phyloP scores from a whole-genome alignment of 2,329 filamentous ascomycete species.

The Arachnomyces sp. region DNA sequence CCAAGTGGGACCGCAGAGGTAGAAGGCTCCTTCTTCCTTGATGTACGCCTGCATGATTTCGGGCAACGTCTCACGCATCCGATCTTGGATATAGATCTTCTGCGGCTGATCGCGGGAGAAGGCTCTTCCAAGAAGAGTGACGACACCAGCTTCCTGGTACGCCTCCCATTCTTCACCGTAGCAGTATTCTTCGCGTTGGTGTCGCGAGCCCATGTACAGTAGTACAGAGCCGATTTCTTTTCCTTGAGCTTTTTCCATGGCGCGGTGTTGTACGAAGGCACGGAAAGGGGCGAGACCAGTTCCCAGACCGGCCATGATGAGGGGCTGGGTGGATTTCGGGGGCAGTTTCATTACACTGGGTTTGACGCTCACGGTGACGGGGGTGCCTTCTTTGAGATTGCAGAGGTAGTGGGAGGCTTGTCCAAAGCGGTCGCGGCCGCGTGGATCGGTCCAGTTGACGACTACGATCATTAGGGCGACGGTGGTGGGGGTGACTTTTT shows the following conservation, averaged over 20 bases:
- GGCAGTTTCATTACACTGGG: conserved; percentile 99
- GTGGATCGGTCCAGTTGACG: conserved; percentile 86
- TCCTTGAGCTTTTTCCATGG: conserved; percentile 95
- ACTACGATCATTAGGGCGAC: conserved; percentile 95
- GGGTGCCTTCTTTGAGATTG: conserved; percentile 61
- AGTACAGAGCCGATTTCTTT: conserved; percentile 90
- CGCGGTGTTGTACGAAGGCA: conserved; percentile 95
- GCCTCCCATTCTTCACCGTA: conserved; percentile 99
- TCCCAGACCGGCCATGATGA: conserved; percentile 99
- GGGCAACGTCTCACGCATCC: conserved; percentile 79
- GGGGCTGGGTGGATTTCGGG: conserved; percentile 71
- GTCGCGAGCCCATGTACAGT: conserved; percentile 91
- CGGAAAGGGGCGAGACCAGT: conserved; percentile 98
- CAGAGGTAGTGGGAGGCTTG: conserved; percentile 89
- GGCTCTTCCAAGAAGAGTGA: conserved; percentile 84
- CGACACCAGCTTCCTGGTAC: conserved; percentile 88
- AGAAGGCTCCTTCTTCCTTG: conserved; percentile 81
- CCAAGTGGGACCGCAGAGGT: conserved; percentile 97
- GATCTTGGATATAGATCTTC: conserved; percentile 99
- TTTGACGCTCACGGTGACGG: conserved; percentile 89
- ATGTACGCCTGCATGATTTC: conserved; percentile 84
- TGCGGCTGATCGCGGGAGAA: conserved; percentile 95
- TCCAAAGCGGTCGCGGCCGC: conserved; percentile 80
- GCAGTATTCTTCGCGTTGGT: conserved; percentile 96
- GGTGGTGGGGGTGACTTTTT: conserved; percentile 83